phyloP scores from a whole-genome alignment of 2,329 filamentous ascomycete genomes.

The Exophiala sideris region DNA sequence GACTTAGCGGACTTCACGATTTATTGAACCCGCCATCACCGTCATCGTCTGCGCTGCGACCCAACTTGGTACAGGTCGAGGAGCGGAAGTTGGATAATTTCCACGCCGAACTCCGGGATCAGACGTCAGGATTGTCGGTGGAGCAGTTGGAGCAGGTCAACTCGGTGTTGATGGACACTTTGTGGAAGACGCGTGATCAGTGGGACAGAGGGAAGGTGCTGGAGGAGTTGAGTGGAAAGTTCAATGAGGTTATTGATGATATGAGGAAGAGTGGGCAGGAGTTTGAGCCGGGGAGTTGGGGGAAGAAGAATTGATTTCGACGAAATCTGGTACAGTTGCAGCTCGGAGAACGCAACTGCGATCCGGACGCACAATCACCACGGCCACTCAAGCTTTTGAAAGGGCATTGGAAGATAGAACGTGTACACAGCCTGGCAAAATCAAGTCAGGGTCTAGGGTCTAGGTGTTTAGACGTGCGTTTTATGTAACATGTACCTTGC shows the following conservation, averaged over 20 bases:
- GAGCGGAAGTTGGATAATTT: constrained; percentile 13
- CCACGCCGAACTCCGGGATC: constrained; percentile 56
- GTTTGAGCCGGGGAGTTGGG: constrained; percentile 24
- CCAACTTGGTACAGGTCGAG: constrained; percentile 22
- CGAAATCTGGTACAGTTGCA: too few species aligned
- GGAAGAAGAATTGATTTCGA: constrained; percentile 3
- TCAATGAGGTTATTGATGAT: constrained; percentile 27
- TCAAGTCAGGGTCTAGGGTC: too few species aligned
- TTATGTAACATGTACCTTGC: too few species aligned
- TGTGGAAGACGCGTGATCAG: constrained; percentile 76
- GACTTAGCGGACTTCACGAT: constrained; percentile 15
- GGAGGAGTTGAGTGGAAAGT: constrained; percentile 56
- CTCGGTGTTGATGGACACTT: constrained; percentile 80
- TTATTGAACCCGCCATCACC: constrained; percentile 24
- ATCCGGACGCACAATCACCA: too few species aligned
- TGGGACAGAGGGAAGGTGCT: constrained; percentile 80
- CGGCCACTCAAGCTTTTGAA: too few species aligned
- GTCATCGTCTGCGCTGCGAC: constrained; percentile 8
- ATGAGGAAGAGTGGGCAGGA: constrained; percentile 29
- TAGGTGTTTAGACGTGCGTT: too few species aligned
- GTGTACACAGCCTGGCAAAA: too few species aligned
- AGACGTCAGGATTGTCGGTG: constrained; percentile 74
- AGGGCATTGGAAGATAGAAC: too few species aligned
- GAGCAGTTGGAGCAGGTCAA: constrained; percentile 96
- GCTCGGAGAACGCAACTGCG: too few species aligned